A percentile compares a stretch with the other conserved stretches of the same genome.
Evolutionary conservation across 352 stramenopile species (phyloP).

Genomic region (Thraustotheca clavata): DNA sequence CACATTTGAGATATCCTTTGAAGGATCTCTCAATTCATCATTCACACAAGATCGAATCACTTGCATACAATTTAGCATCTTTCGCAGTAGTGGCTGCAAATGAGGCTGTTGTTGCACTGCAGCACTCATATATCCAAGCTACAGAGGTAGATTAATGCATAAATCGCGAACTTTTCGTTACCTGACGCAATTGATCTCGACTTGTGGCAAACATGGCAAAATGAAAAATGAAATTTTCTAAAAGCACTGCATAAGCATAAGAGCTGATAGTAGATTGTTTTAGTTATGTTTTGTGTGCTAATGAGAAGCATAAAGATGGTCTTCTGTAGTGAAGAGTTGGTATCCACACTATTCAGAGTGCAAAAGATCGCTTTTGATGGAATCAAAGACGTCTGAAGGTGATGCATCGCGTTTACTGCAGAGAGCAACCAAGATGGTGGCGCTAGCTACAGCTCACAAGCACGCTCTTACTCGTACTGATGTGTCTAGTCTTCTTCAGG

Average conservation of each 20-base stretch:
- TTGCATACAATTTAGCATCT: background rate
- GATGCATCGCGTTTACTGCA: background rate
- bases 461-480: constrained; percentile 18
- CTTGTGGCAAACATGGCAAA: constrained; percentile 3
- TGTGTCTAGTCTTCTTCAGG: constrained; percentile 15
- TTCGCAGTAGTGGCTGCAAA: background rate
- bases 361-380: constrained; percentile 19
- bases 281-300: no score
- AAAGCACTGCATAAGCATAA: no score
- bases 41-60: constrained; percentile 11
- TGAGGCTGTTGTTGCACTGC: background rate
- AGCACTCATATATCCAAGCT: constrained; percentile 13
- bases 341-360: background rate
- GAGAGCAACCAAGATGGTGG: constrained; percentile 10
- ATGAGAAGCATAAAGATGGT: no score
- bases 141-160: background rate
- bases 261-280: no score
- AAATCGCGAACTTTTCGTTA: background rate
- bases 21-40: background rate
- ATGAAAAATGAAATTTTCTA: no score
- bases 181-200: background rate
- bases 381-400: constrained; percentile 1
- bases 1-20: background rate
- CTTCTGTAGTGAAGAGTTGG: no score
- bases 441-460: background rate